Evolutionary conservation across 768 basidiomycete genomes (phyloP).

Genomic region (Tulasnella calospora): DNA sequence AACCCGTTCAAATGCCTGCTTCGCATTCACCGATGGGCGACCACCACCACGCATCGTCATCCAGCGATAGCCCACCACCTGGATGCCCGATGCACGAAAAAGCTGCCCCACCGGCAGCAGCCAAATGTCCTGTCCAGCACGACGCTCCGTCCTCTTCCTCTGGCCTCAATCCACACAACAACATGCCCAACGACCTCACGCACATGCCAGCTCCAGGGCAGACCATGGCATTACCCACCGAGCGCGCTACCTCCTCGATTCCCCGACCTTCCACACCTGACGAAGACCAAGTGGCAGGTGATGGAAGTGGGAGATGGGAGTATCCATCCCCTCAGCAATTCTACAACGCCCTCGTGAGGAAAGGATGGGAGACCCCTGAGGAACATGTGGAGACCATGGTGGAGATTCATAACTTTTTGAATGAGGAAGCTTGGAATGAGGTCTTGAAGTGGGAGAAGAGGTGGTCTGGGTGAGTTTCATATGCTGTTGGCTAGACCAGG

Average conservation of each 20-base stretch:
- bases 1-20: constrained; percentile 9
- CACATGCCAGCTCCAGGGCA: constrained; percentile 62
- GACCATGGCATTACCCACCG: constrained; percentile 57
- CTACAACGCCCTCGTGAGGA: constrained; percentile 91
- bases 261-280: constrained; percentile 49
- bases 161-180: constrained; percentile 64
- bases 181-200: constrained; percentile 73
- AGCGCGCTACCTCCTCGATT: constrained; percentile 78
- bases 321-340: constrained; percentile 98
- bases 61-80: constrained; percentile 18
- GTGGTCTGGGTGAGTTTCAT: constrained; percentile 47
- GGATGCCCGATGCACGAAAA: constrained; percentile 26
- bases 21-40: constrained; percentile 11
- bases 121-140: constrained; percentile 40
- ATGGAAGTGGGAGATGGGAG: constrained; percentile 64
- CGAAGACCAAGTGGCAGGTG: constrained; percentile 31
- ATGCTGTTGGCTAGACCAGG: not conserved
- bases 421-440: constrained; percentile 94
- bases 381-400: constrained; percentile 97
- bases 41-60: constrained; percentile 6
- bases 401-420: constrained; percentile 95
- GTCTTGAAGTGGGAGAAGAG: constrained; percentile 89
- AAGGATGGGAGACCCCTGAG: constrained; percentile 96
- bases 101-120: constrained; percentile 30
- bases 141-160: constrained; percentile 24